These are phyloP conservation scores for Epithemia pelagica DNA, from an alignment of 108 stramenopile species.

Conservation along the genomic window DNA sequence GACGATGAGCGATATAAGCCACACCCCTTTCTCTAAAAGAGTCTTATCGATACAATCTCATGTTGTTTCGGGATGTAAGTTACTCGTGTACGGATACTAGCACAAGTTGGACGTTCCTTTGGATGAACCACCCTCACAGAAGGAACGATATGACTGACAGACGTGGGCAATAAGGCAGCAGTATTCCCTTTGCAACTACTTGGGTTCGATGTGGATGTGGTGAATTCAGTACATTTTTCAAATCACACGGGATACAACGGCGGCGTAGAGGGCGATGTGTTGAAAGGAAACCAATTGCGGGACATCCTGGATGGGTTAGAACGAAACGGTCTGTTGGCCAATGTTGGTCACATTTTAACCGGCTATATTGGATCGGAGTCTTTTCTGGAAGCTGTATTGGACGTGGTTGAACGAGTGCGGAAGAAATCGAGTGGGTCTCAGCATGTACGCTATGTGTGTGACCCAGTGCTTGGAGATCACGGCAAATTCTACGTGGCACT, in stretches of 20 bases:
- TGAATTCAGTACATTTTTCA: slow-evolving; percentile 94
- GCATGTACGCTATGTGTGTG: slow-evolving; percentile 61
- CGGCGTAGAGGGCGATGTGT: slow-evolving; percentile 81
- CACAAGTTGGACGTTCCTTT: not conserved
- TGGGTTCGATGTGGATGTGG: slow-evolving; percentile 94
- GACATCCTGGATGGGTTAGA: slow-evolving; percentile 81
- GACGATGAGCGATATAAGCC: too few relatives aligned
- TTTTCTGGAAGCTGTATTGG: slow-evolving; percentile 81
- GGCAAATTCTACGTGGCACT: slow-evolving; percentile 92
- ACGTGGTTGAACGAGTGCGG: slow-evolving; percentile 57
- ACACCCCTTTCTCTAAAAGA: not conserved
- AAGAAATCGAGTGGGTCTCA: not conserved
- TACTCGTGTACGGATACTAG: not conserved
- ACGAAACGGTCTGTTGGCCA: slow-evolving; percentile 67
- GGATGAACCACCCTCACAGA: not conserved
- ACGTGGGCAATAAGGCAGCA: slow-evolving; percentile 97
- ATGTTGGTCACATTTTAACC: slow-evolving; percentile 84
- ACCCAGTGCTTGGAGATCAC: slow-evolving; percentile 81
- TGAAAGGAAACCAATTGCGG: slow-evolving; percentile 74
- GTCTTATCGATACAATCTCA: slow-evolving; percentile 88
- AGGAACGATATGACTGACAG: slow-evolving; percentile 12
- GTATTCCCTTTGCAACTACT: slow-evolving; percentile 97
- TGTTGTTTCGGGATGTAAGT: slow-evolving; percentile 85
- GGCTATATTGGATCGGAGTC: slow-evolving; percentile 97
- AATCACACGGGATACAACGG: slow-evolving; percentile 93